A percentile compares a stretch with the other conserved stretches of the same genome.
These are phyloP conservation scores for Globisporangium emineosum DNA, from an alignment of 352 stramenopile genomes.

Conservation along the genomic window DNA sequence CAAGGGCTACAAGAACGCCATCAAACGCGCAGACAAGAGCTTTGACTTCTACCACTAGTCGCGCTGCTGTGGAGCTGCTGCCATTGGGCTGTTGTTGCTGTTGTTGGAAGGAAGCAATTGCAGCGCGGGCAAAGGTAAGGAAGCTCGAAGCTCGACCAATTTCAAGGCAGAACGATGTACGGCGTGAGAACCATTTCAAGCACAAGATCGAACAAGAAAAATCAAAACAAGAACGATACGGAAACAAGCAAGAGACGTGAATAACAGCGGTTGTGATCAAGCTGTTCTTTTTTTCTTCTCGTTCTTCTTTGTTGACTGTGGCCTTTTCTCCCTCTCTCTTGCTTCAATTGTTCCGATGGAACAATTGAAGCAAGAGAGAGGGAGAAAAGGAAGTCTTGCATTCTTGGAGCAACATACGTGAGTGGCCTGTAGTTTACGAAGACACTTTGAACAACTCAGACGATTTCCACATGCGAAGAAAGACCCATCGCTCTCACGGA, in stretches of 20 bases:
- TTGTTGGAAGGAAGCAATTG: neutral
- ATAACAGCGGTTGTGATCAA: too few species aligned
- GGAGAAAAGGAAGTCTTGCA: too few species aligned
- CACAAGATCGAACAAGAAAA: neutral
- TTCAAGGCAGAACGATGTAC: neutral
- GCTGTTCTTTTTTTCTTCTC: too few species aligned
- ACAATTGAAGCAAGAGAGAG: too few species aligned
- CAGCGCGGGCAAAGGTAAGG: neutral
- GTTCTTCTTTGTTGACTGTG: too few species aligned
- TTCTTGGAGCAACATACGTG: too few species aligned
- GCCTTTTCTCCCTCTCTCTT: too few species aligned
- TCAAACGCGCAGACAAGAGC: constrained; percentile 98
- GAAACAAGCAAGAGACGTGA: neutral
- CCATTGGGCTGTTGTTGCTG: neutral
- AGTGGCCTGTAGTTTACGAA: too few species aligned
- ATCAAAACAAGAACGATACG: neutral
- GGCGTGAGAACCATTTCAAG: neutral
- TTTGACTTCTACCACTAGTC: constrained; percentile 98
- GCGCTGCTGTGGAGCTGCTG: neutral
- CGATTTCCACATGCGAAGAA: too few species aligned
- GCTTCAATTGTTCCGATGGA: too few species aligned
- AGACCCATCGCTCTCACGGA: too few species aligned
- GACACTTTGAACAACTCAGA: too few species aligned
- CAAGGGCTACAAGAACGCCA: constrained; percentile 99
- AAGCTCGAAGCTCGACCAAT: neutral